phyloP scores from a whole-genome alignment of 2,329 filamentous ascomycete genomes.

The Alternaria sp. region DNA sequence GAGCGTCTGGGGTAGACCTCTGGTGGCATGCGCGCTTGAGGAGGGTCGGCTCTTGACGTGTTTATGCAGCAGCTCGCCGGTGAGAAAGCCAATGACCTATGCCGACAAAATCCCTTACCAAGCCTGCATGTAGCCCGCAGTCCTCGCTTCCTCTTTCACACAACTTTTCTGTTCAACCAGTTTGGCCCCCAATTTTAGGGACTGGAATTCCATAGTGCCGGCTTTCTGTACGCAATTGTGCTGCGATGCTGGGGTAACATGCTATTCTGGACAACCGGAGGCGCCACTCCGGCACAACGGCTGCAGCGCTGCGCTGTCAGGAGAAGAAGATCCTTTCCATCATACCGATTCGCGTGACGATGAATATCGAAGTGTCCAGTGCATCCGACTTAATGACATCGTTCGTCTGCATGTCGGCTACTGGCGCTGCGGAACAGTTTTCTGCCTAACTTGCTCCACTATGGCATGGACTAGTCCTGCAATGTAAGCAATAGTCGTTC shows the following conservation, averaged over 20 bases:
- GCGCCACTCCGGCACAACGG: conserved; percentile 20
- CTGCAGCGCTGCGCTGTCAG: conserved; percentile 16
- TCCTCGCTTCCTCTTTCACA: conserved; percentile 36
- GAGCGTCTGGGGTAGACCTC: conserved; percentile 37
- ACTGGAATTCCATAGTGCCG: conserved; percentile 21
- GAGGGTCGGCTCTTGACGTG: conserved; percentile 47
- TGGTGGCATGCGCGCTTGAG: conserved; percentile 33
- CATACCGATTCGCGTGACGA: background rate
- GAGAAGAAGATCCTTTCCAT: background rate
- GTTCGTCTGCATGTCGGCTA: conserved; percentile 23
- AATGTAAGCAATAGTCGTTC: conserved; percentile 30
- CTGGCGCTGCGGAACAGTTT: conserved; percentile 23
- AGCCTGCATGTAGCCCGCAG: conserved; percentile 44
- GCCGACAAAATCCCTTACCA: conserved; percentile 43
- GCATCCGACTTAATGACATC: conserved; percentile 23
- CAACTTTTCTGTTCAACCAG: conserved; percentile 25
- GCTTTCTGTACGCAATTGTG: conserved; percentile 19
- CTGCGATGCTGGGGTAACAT: conserved; percentile 18
- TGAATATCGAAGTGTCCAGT: conserved; percentile 8
- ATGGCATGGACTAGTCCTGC: conserved; percentile 28
- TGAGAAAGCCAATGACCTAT: conserved; percentile 46
- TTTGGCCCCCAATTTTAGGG: conserved; percentile 42
- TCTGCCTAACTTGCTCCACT: conserved; percentile 33
- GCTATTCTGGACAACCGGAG: conserved; percentile 18
- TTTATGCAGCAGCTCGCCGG: conserved; percentile 42